These are phyloP conservation scores for Schwanniomyces pseudopolymorphus DNA, from an alignment of 805 yeast species.

Conservation along the genomic window DNA sequence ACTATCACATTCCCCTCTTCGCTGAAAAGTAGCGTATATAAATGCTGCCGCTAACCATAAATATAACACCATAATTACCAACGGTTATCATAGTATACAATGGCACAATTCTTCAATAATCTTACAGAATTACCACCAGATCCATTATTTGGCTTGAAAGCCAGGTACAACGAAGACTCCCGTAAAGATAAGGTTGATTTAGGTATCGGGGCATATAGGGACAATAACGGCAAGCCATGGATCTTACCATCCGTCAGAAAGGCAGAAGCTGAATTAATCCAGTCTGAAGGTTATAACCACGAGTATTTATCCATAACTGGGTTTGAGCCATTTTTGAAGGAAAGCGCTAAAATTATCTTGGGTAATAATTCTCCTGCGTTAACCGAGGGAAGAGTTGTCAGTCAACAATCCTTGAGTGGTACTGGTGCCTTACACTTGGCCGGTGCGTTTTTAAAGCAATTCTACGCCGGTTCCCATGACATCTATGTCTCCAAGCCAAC, in stretches of 20 bases:
- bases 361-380: conserved; percentile 60
- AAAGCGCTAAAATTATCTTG: conserved; percentile 71
- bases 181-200: conserved; percentile 74
- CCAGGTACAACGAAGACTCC: conserved; percentile 57
- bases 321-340: conserved; percentile 59
- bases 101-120: conserved; percentile 44
- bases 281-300: conserved; percentile 67
- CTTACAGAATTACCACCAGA: conserved; percentile 76
- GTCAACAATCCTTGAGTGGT: conserved; percentile 79
- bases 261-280: conserved; percentile 67
- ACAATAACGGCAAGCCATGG: conserved; percentile 69
- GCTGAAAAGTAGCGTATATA: not conserved
- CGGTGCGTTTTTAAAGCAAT: conserved; percentile 62
- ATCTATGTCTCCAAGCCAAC: conserved; percentile 85
- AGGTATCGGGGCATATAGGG: conserved; percentile 82
- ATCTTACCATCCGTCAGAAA: conserved; percentile 63
- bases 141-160: conserved; percentile 80
- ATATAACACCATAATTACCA: not conserved
- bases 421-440: conserved; percentile 92
- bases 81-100: conserved; percentile 6
- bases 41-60: not conserved
- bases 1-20: not conserved
- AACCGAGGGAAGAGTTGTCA: conserved; percentile 48
- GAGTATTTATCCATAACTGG: conserved; percentile 89
- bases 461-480: conserved; percentile 43